Percentiles rank a stretch among this genome's conserved stretches.
Evolutionary conservation across 306 rosid genomes (phyloP).

Genomic region (Acmispon strigosus): DNA sequence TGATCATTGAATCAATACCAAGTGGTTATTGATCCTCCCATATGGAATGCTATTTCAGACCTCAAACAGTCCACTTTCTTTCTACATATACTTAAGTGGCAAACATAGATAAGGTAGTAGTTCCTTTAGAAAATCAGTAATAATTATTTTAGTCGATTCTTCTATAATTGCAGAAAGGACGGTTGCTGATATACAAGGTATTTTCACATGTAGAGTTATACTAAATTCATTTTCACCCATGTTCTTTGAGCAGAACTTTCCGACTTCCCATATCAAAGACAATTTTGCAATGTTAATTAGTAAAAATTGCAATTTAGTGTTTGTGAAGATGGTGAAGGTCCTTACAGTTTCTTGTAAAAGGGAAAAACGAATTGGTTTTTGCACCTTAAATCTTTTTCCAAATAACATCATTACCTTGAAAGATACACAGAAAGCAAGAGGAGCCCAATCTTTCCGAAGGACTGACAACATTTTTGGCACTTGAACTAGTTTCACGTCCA

Average conservation of each 20-base stretch:
- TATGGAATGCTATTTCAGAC: neutral
- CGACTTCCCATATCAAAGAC: neutral
- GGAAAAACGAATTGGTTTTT: neutral
- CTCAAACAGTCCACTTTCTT: neutral
- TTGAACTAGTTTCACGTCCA: constrained; percentile 79
- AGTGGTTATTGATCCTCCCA: neutral
- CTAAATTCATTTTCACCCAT: neutral
- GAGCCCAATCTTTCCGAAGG: constrained; percentile 75
- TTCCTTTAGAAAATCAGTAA: too few relatives aligned
- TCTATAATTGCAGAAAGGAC: constrained; percentile 1
- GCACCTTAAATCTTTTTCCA: neutral
- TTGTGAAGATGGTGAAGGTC: neutral
- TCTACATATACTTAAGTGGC: too few relatives aligned
- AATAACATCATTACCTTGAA: constrained; percentile 61
- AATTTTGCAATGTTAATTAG: neutral
- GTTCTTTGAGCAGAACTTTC: constrained; percentile 2
- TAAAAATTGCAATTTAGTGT: neutral
- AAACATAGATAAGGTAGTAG: too few relatives aligned
- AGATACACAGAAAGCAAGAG: constrained; percentile 74
- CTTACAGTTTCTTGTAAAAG: neutral
- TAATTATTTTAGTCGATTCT: neutral
- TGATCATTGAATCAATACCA: neutral
- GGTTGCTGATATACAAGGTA: neutral
- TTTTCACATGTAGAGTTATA: neutral
- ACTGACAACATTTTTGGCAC: constrained; percentile 88